Evolutionary conservation across 257 asterid genomes (phyloP), one percentile per base, ranked within the genome.

Genomic region (Solanum dulcamara): DNA sequence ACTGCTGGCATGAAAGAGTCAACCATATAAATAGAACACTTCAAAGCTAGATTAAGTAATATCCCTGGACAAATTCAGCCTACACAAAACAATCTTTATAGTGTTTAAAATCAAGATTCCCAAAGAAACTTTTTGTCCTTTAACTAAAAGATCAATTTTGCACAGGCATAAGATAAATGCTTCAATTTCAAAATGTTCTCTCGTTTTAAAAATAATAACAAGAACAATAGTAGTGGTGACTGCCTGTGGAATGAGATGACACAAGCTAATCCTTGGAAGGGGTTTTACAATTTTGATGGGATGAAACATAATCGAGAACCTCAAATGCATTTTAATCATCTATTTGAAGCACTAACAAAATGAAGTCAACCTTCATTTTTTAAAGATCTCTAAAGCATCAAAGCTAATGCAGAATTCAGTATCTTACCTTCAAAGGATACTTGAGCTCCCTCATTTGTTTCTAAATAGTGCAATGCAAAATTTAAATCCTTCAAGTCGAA

Each of bases 1-100:
- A 87, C 98, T 96, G 94, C 88, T 48, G 67, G 62, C 62, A 80
- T 75, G 60, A 51, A 82, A 89, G 81, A 89, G 71, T 82, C 87
- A 88, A 86, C 62, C 57, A 85, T 10, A 40, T 66, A 86, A 83
- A 75, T 81, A 46, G 9, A 28, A 77, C 26, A 28, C 82, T 77
- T 26, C 59, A 46, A 28, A 46, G 82, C 40, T 67, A 77, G 26
- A 26, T 24, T 15, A 77, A 15, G n/a, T 2, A 77, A 46, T 48
- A 46, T 44, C 40, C 62, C 17, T 14, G 40, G 40, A 26, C 4
- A 44, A 42, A 44, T 9, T 77, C 37, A 17, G 2, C 12, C 7
- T 46, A 13, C 40, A 77, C 15, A 77, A 74, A 42, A 26, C 37
- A 75, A 75, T 75, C 32, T 42, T 7, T 12, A 42, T 46, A 72